A percentile compares a stretch with the other conserved stretches of the same genome.
phyloP scores from a whole-genome alignment of 352 stramenopile species.

The Globisporangium alternatum region DNA sequence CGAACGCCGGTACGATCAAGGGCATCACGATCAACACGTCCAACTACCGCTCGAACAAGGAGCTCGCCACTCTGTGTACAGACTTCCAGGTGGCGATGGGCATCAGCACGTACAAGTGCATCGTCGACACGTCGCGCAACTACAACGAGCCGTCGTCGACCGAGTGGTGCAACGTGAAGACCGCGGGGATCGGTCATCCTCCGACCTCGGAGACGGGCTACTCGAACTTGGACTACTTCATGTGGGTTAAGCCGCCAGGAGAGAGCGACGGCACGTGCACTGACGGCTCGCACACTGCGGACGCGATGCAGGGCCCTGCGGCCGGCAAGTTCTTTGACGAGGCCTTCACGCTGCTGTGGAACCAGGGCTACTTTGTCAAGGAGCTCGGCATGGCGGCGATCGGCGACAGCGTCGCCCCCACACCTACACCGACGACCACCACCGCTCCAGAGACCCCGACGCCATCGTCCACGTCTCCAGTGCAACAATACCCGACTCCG shows the following conservation, averaged over 20 bases:
- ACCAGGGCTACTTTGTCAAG: conserved; percentile 62
- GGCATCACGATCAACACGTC: conserved; percentile 77
- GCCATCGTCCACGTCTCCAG: not conserved
- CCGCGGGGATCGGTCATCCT: conserved; percentile 39
- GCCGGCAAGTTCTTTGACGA: conserved; percentile 59
- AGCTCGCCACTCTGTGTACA: conserved; percentile 44
- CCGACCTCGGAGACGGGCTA: conserved; percentile 45
- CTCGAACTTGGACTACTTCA: conserved; percentile 62
- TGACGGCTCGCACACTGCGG: conserved; percentile 24
- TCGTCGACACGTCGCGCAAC: conserved; percentile 66
- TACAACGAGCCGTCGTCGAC: conserved; percentile 18
- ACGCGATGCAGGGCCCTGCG: conserved; percentile 46
- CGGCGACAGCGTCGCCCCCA: conserved; percentile 7
- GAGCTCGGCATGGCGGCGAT: conserved; percentile 34
- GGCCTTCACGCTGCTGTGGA: conserved; percentile 53
- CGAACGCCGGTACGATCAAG: conserved; percentile 31
- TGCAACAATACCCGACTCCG: not conserved
- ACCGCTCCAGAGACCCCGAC: conserved; percentile 9
- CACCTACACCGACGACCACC: conserved; percentile 6
- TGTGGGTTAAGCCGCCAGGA: conserved; percentile 69
- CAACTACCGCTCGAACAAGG: conserved; percentile 62
- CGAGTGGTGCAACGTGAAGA: conserved; percentile 58
- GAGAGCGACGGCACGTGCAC: conserved; percentile 62
- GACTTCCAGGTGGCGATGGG: conserved; percentile 58
- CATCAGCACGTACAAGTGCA: conserved; percentile 38